Evolutionary conservation across 257 asterid genomes (phyloP), one percentile per base, ranked within the genome.

Genomic region (Ilex asprella): DNA sequence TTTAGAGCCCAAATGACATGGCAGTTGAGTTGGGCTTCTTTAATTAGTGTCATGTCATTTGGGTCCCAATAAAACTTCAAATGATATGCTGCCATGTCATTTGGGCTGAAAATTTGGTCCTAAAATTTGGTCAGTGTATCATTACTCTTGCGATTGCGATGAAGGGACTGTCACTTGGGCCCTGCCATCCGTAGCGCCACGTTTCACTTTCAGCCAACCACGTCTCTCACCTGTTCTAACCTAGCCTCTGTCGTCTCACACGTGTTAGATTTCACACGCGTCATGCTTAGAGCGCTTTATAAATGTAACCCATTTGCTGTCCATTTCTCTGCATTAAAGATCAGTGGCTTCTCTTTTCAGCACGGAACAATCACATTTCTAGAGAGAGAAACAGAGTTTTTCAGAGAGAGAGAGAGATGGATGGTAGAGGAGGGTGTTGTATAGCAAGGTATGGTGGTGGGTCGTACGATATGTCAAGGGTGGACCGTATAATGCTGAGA

Each of bases 371-470:
- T 21, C 27, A 21, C 27, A 21, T 21, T 21, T 21, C 27, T 21
- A 21, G 27, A 21, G 27, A 21, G 27, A 21, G 27, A 21, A 21
- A 21, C 47, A 32, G 13, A n/a, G 5, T 0, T 9, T 39, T 15
- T 0, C 2, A 11, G n/a, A 9, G 3, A 5, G 11, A 14, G 13
- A 32, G 0, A 6, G 50, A 56, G 5, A 85, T 85, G 91, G 86
- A 83, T 14, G 82, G 79, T 2, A 59, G 78, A 11, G 95, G 96
- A 3, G 96, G 88, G 49, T 88, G 92, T 43, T 88, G 95, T 71
- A 77, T 84, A 30, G 88, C 86, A 27, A 76, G 90, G 69, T 88
- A 79, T 62, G 71, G 75, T 14, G 75, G 85, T 13, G 76, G 70
- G 39, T 79, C 65, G 35, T 79, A 82, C 64, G 87, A 82, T 56